Conservation (phyloP, 1,139 yeast species). For the Zygotorulaspora mrakii region DNA sequence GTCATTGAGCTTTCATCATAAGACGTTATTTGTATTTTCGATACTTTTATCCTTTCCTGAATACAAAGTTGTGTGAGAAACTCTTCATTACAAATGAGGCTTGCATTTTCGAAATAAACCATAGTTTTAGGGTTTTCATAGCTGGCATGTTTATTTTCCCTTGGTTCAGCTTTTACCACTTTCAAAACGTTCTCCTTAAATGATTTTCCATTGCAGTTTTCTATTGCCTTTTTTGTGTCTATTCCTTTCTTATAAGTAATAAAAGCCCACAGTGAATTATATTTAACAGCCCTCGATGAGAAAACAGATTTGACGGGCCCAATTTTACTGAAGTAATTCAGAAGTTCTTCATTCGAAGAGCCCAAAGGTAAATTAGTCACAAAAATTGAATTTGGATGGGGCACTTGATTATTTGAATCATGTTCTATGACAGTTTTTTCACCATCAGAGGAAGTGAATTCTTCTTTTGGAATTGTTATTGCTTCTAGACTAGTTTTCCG, state of each 20-base stretch:
- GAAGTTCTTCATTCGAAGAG: constrained; percentile 39
- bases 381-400: constrained; percentile 40
- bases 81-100: constrained; percentile 30
- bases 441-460: constrained; percentile 20
- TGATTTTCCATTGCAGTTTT: constrained; percentile 28
- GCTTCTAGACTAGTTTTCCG: constrained; percentile 26
- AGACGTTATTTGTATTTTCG: constrained; percentile 19
- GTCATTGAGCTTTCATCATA: constrained; percentile 22
- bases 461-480: constrained; percentile 29
- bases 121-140: constrained; percentile 16
- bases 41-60: constrained; percentile 25
- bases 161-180: constrained; percentile 36
- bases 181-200: constrained; percentile 33
- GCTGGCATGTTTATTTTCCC: constrained; percentile 12
- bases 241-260: constrained; percentile 40
- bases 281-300: constrained; percentile 39
- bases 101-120: constrained; percentile 28
- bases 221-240: constrained; percentile 35
- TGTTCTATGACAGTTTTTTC: constrained; percentile 9
- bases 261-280: constrained; percentile 46
- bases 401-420: constrained; percentile 13
- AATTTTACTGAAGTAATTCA: constrained; percentile 38
- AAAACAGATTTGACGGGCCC: constrained; percentile 44
- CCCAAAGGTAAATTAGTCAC: constrained; percentile 44
- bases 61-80: constrained; percentile 26